Conservation (phyloP, 2,329 filamentous ascomycete genomes). For the Aspergillus phoenicis region DNA sequence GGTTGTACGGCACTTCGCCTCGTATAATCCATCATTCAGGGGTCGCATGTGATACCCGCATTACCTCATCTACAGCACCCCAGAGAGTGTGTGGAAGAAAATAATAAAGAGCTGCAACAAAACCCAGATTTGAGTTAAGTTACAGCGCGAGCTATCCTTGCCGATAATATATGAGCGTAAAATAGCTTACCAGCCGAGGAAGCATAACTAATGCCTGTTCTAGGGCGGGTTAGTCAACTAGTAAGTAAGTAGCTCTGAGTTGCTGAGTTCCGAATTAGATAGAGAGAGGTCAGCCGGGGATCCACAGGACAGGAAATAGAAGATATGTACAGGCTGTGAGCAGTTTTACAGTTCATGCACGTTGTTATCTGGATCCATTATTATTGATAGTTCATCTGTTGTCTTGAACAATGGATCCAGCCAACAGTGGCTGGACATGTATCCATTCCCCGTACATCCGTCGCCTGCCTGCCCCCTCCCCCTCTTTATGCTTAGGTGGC, state of each 20-base stretch:
- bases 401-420: conserved; percentile 11
- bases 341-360: conserved; percentile 24
- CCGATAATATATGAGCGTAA: conserved; percentile 1
- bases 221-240: background rate
- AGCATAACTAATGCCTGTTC: background rate
- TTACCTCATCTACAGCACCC: conserved; percentile 1
- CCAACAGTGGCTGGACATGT: conserved; percentile 22
- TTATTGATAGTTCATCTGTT: conserved; percentile 17
- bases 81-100: too few relatives aligned
- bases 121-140: background rate
- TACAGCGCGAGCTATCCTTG: background rate
- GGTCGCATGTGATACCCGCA: background rate
- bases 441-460: conserved; percentile 4
- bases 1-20: background rate
- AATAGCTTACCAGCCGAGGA: background rate
- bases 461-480: background rate
- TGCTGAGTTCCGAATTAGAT: background rate
- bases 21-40: background rate
- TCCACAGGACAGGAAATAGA: background rate
- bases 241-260: background rate
- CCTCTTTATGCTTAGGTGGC: conserved; percentile 13
- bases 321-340: background rate
- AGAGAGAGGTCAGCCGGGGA: background rate
- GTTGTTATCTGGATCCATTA: conserved; percentile 20
- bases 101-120: background rate